Percentiles rank a stretch among this genome's conserved stretches.
Evolutionary conservation across 2,329 filamentous ascomycete species (phyloP).

Genomic region (Cercospora nicotianae): DNA sequence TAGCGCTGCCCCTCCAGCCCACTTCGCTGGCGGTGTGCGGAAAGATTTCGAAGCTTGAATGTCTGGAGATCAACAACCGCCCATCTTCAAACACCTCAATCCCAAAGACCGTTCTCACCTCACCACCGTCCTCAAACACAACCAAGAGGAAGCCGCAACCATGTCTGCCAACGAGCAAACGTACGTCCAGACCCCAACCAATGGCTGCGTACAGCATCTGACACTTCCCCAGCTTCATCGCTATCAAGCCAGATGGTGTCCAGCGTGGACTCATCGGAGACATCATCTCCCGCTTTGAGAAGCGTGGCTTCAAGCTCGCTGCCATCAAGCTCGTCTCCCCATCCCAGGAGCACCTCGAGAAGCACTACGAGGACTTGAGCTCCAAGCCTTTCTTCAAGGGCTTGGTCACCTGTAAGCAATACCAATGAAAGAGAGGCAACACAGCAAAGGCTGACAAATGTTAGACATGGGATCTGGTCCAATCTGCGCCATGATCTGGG

Average conservation of each 20-base stretch:
- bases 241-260: constrained; percentile 99
- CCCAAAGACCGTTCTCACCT: constrained; percentile 50
- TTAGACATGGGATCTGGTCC: constrained; percentile 91
- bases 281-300: constrained; percentile 98
- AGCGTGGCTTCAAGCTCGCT: constrained; percentile 96
- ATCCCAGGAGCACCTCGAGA: constrained; percentile 92
- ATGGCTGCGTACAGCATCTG: background rate
- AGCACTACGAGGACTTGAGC: constrained; percentile 92
- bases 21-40: constrained; percentile 13
- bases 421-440: background rate
- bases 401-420: constrained; percentile 78
- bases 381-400: constrained; percentile 96
- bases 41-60: constrained; percentile 14
- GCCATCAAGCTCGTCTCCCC: constrained; percentile 94
- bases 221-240: constrained; percentile 80
- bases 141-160: constrained; percentile 35
- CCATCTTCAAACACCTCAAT: constrained; percentile 50
- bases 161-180: constrained; percentile 75
- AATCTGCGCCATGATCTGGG: constrained; percentile 99
- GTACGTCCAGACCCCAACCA: constrained; percentile 54
- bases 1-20: constrained; percentile 10
- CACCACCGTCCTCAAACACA: constrained; percentile 39
- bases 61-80: constrained; percentile 36
- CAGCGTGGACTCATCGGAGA: constrained; percentile 98
- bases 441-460: constrained; percentile 27